Evolutionary conservation across 2,329 filamentous ascomycete genomes (phyloP).

Genomic region (Aureobasidium sp.): DNA sequence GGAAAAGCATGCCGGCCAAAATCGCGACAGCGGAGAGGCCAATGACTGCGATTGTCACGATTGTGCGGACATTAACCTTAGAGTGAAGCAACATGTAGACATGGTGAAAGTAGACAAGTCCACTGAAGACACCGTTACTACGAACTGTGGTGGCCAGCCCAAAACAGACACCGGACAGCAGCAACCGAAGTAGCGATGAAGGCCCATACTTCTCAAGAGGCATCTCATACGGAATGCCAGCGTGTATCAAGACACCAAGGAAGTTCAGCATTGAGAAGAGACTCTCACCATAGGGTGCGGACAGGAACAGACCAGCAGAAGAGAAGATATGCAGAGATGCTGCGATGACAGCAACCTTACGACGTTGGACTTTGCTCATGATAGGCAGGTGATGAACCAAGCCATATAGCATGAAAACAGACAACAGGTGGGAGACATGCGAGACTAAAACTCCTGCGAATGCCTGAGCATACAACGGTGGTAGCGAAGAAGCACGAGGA

Average conservation of each 20-base stretch:
- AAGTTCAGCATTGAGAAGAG: conserved; percentile 72
- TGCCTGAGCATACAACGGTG: conserved; percentile 25
- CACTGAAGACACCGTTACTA: conserved; percentile 80
- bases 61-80: conserved; percentile 17
- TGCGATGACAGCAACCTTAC: conserved; percentile 55
- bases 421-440: conserved; percentile 66
- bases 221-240: neutral
- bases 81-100: neutral
- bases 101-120: conserved; percentile 60
- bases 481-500: conserved; percentile 12
- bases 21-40: conserved; percentile 60
- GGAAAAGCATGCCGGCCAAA: conserved; percentile 56
- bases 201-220: neutral
- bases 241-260: conserved; percentile 59
- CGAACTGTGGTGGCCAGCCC: conserved; percentile 65
- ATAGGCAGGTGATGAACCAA: conserved; percentile 52
- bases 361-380: conserved; percentile 22
- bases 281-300: conserved; percentile 75
- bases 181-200: neutral
- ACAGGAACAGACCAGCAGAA: conserved; percentile 86
- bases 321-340: conserved; percentile 72
- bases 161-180: conserved; percentile 40
- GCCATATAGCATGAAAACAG: conserved; percentile 61
- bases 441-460: conserved; percentile 58
- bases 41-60: conserved; percentile 28